These are phyloP conservation scores for Emydomyces testavorans DNA, from an alignment of 2,329 filamentous ascomycete genomes.

Conservation along the genomic window DNA sequence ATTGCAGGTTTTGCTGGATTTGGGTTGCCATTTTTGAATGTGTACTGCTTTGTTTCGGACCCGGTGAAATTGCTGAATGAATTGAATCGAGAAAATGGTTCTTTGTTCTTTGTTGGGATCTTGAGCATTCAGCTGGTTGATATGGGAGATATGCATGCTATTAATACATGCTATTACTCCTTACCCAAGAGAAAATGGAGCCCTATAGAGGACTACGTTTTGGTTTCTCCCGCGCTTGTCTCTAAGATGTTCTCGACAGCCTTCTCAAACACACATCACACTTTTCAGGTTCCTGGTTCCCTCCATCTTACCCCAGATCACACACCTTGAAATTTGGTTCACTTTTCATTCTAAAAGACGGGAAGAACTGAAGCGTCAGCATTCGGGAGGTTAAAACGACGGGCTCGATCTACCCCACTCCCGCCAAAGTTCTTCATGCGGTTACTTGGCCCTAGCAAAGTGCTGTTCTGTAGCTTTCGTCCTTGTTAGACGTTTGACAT, in stretches of 20 bases:
- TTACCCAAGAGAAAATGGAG: background rate
- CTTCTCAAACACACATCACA: background rate
- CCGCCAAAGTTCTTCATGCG: too few relatives aligned
- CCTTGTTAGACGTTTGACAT: too few relatives aligned
- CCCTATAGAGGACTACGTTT: background rate
- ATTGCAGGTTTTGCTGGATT: conserved; percentile 45
- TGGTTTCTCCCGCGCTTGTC: too few relatives aligned
- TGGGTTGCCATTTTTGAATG: conserved; percentile 31
- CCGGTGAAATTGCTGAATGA: background rate
- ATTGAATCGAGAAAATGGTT: background rate
- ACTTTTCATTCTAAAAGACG: too few relatives aligned
- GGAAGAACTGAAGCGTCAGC: too few relatives aligned
- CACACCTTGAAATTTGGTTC: background rate
- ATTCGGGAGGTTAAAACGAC: too few relatives aligned
- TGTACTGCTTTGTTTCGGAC: background rate
- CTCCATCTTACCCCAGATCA: background rate
- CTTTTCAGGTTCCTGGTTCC: background rate
- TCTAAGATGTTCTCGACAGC: too few relatives aligned
- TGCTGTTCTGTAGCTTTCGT: too few relatives aligned
- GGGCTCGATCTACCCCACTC: too few relatives aligned
- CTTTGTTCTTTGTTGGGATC: background rate
- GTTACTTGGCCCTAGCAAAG: too few relatives aligned
- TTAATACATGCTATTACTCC: too few relatives aligned
- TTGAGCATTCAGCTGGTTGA: background rate
- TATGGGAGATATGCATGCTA: background rate